These are phyloP conservation scores for Metschnikowia colocasiae DNA, from an alignment of 805 yeast genomes.

Conservation along the genomic window DNA sequence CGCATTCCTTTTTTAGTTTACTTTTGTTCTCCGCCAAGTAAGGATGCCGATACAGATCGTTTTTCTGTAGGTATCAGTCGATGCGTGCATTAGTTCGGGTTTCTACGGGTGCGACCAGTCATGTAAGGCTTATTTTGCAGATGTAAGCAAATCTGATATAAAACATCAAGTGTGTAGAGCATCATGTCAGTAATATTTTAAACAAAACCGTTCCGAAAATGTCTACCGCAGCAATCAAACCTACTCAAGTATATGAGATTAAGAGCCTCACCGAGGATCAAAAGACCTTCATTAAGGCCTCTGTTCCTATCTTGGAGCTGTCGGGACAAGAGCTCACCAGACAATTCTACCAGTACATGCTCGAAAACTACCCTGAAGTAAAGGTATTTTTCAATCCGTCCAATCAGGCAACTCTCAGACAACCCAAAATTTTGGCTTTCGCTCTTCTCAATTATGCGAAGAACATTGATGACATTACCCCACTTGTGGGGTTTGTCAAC, in stretches of 20 bases:
- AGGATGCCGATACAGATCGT: background rate
- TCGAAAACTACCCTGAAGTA: conserved; percentile 50
- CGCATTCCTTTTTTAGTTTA: background rate
- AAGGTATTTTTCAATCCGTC: conserved; percentile 57
- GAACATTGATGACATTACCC: conserved; percentile 56
- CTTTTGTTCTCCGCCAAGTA: background rate
- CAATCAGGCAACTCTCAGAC: conserved; percentile 52
- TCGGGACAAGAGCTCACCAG: conserved; percentile 54
- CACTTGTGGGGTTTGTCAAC: conserved; percentile 50
- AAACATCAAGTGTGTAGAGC: background rate
- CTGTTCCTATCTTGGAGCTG: conserved; percentile 54
- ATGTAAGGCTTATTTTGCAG: background rate
- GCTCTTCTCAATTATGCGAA: conserved; percentile 60
- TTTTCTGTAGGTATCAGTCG: background rate
- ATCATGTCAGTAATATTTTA: background rate
- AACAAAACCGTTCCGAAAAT: background rate
- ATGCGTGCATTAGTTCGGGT: conserved; percentile 1
- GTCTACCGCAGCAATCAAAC: background rate
- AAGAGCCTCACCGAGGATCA: conserved; percentile 30
- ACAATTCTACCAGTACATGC: conserved; percentile 54
- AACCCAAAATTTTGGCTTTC: conserved; percentile 62
- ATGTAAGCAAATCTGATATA: background rate
- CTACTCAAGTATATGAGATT: conserved; percentile 22
- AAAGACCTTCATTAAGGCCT: conserved; percentile 37
- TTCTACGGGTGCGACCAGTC: conserved; percentile 2